Evolutionary conservation across 768 basidiomycete species (phyloP), one percentile per base, ranked within the genome.

Genomic region (Tylopilus vinaceipallidus): DNA sequence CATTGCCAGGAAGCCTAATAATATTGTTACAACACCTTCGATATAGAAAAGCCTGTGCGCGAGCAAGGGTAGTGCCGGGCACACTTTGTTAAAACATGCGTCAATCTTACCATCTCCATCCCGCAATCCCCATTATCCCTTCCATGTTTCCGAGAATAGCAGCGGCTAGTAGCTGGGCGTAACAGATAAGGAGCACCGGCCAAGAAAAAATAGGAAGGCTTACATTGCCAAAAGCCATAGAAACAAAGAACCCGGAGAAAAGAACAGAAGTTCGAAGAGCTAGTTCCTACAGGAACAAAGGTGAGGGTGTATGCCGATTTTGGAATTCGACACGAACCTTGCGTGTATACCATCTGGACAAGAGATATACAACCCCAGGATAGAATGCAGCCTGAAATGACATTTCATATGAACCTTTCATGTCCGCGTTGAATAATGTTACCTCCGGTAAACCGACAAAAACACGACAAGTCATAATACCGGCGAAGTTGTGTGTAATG

Each of bases 271-370:
- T 26, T 41, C 40, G 16, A 20, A 41, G 27, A 13, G 40, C 24
- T 5, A 45, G 19, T 45, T 45, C 45, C 45, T 45, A 37, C 24
- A 24, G 9, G 19, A 14, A 34, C n/a, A n/a, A n/a, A n/a, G n/a
- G n/a, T 23, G 19, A 34, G 16, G n/a, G 3, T 19, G 7, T 17
- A 20, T 45, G n/a, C 16, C 26, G 22, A 16, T 3, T 3, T 38
- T 17, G 23, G 23, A 37, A 22, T 3, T 20, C n/a, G 19, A 23
- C 17, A 29, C 34, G n/a, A 23, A 45, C 45, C 20, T 36, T 36
- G 35, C 45, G 45, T 27, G 45, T 45, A 37, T 45, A 45, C 45
- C 45, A 45, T 37, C 45, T 13, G 17, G 45, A 45, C 17, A 45
- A 29, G 16, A 45, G 45, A 37, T 45, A 45, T 24, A 45, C 29